phyloP scores from a whole-genome alignment of 2,329 filamentous ascomycete species.

The Apiospora kogelbergensis region DNA sequence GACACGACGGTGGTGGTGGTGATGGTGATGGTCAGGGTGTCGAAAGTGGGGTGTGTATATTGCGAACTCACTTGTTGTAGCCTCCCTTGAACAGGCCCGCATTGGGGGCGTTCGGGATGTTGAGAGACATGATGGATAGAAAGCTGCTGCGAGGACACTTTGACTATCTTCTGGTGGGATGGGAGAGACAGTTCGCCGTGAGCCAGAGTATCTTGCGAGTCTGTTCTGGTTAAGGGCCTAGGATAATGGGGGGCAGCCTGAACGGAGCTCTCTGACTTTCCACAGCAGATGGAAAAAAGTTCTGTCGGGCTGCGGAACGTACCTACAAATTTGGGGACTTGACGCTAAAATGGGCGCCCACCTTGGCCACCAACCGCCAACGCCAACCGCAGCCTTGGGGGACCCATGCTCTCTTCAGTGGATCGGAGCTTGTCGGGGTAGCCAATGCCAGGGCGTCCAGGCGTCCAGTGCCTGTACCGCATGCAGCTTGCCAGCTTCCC shows the following conservation, averaged over 20 bases:
- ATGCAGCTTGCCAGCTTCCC: background rate
- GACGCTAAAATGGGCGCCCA: no score
- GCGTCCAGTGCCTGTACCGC: background rate
- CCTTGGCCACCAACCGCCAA: background rate
- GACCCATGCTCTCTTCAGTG: background rate
- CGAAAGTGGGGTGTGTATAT: slow-evolving; percentile 10
- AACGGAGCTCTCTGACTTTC: slow-evolving; percentile 3
- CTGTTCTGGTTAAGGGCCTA: background rate
- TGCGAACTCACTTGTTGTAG: slow-evolving; percentile 82
- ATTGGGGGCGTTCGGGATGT: slow-evolving; percentile 92
- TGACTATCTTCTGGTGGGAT: background rate
- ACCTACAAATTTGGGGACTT: slow-evolving; percentile 2
- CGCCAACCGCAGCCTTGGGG: background rate
- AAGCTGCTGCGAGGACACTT: background rate
- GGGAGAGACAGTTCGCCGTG: background rate
- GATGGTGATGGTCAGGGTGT: slow-evolving; percentile 25
- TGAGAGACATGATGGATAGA: slow-evolving; percentile 76
- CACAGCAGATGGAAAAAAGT: slow-evolving; percentile 10
- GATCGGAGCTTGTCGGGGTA: background rate
- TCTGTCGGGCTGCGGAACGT: slow-evolving; percentile 8
- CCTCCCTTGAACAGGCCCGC: slow-evolving; percentile 91
- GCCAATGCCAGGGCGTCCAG: background rate
- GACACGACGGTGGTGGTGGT: slow-evolving; percentile 25
- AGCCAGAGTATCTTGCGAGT: background rate
- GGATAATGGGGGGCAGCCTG: slow-evolving; percentile 6